Base-by-base conservation (phyloP, 257 asterid genomes). In the Paulownia fortunei region DNA sequence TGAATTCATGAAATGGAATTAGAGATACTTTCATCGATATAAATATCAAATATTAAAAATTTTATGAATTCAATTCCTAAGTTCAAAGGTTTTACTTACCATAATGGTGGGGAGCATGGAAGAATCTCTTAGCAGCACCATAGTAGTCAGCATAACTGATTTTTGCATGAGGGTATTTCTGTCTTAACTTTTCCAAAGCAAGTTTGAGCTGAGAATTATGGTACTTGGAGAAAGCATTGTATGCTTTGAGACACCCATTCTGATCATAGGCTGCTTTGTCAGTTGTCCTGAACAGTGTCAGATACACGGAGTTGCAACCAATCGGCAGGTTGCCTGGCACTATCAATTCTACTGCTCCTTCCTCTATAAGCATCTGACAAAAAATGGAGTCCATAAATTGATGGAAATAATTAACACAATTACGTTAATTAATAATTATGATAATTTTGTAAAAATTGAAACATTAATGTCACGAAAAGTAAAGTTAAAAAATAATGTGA, bases 241-340 rank as follows among this genome's bases (percentile, higher is more conserved):
- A 82, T 10, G 83, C 86, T 77, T 83, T 91, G n/a, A 93, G 72
- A 74, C 98, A 93, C 3, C 97, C 97, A 62, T 89, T 66, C 82
- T 79, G 32, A 49, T 91, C 97, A 67, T 93, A 91, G 5, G 96
- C 91, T 26, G 81, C 26, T 76, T 42, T 74, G 6, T 91, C 72
- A 1, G 79, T 73, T 64, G 96, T 91, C 66, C 74, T 47, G 63
- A 88, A 93, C 36, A 91, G 23, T 0, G 98, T 93, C 18, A 91
- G 84, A 77, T 90, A 91, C 76, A 89, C 90, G 1, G 98, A 16
- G 54, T 84, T 88, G 87, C 98, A 93, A 1, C 98, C 98, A 16
- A 93, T 76, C 5, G 98, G 98, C 42, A 89, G 76, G 77, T 91
- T 93, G 1, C 98, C 96, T 0, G 97, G 90, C 65, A 93, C 96